Evolutionary conservation across 345 rosid species (phyloP), one percentile per base, ranked within the genome.

Genomic region (Gossypium ekmanianum): DNA sequence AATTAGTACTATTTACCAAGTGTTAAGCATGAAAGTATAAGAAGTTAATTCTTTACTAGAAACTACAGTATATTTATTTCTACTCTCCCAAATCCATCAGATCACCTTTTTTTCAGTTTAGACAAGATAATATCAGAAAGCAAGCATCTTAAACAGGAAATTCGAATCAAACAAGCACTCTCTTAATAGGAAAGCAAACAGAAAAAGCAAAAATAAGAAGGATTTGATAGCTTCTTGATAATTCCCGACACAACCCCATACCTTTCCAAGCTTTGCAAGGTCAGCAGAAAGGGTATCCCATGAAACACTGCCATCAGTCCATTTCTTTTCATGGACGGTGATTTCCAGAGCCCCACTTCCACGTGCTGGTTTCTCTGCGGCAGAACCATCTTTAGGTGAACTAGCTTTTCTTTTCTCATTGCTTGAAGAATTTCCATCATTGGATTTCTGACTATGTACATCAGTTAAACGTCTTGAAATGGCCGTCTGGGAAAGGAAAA

Each of bases 251-350:
- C 48, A 11, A 57, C 10, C 51, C 56, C 69, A 16, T 80, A 95
- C 97, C 94, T 89, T 91, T 39, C 88, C 93, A 75, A 91, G 91
- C 78, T 41, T 83, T 67, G 86, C 84, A 69, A 95, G 97, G 12
- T 85, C 92, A 17, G 81, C 67, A 54, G 92, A 89, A 56, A 90
- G 84, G 0, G 80, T 80, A 63, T 85, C 89, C 72, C 89, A 80
- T 14, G 93, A 77, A 74, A 91, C 83, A 76, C 93, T 93, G 47
- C 97, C 98, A 80, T 95, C 97, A 0, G 94, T 90, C 98, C 98
- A 95, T 85, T 90, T 95, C 87, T 80, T 84, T 47, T 91, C 98
- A 78, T 95, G 94, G 52, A 90, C 81, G 51, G 85, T 85, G 50
- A 95, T 87, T 24, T 89, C 94, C 20, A 75, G 76, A 77, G 83